Evolutionary conservation across 129 eudicot genomes (phyloP).

Genomic region (Flaveria ramosissima): DNA sequence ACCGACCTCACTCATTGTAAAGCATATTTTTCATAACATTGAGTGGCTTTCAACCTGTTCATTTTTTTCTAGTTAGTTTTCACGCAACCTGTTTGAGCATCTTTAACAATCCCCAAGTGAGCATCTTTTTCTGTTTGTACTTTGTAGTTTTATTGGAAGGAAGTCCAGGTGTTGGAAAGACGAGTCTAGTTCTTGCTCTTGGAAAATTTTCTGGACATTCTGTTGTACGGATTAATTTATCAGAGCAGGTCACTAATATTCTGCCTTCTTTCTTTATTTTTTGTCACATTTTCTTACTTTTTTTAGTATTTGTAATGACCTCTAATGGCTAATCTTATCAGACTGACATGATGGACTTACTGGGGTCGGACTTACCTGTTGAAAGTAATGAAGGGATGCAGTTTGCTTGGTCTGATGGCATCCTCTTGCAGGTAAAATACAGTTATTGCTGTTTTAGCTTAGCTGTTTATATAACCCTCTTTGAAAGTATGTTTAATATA

Average conservation of each 20-base stretch:
- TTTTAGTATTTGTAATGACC: slow-evolving; percentile 5
- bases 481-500: slow-evolving; percentile 26
- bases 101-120: background rate
- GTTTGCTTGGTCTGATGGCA: slow-evolving; percentile 99
- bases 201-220: slow-evolving; percentile 90
- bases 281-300: background rate
- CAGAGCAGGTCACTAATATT: slow-evolving; percentile 75
- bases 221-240: slow-evolving; percentile 91
- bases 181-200: slow-evolving; percentile 78
- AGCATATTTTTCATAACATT: background rate
- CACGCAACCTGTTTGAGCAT: slow-evolving; percentile 1
- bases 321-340: slow-evolving; percentile 26
- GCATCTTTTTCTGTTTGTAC: slow-evolving; percentile 24
- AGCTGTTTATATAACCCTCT: background rate
- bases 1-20: background rate
- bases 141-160: slow-evolving; percentile 85
- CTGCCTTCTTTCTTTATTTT: background rate
- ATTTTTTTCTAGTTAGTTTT: background rate
- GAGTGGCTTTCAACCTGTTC: background rate
- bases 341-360: slow-evolving; percentile 97
- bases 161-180: slow-evolving; percentile 99
- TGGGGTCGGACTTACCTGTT: slow-evolving; percentile 96
- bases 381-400: slow-evolving; percentile 95
- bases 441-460: background rate
- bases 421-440: slow-evolving; percentile 73